phyloP scores from a whole-genome alignment of 371 early-diverging fungal species.

The Mucor ambiguus region DNA sequence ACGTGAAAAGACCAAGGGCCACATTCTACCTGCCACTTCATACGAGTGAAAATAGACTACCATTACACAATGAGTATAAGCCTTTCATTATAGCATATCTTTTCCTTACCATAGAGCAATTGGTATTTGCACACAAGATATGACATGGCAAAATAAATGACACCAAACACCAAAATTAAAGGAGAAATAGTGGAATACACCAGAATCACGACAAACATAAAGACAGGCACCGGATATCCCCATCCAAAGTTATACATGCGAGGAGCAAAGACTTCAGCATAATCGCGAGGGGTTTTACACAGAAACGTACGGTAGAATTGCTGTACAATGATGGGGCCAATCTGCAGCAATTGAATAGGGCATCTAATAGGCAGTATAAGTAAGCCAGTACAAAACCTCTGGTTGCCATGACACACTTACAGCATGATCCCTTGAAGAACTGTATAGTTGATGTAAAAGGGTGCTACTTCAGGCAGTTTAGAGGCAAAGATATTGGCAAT shows the following conservation, averaged over 20 bases:
- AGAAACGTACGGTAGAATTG: slow-evolving; percentile 49
- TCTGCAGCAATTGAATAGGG: slow-evolving; percentile 66
- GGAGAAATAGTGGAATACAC: slow-evolving; percentile 86
- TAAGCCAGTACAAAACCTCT: neutral
- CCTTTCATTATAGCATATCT: neutral
- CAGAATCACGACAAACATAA: slow-evolving; percentile 77
- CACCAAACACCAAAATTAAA: slow-evolving; percentile 73
- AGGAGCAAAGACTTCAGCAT: slow-evolving; percentile 65
- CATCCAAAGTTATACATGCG: slow-evolving; percentile 70
- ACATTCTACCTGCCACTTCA: slow-evolving; percentile 79
- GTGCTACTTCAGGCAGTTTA: slow-evolving; percentile 66
- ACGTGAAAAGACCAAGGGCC: slow-evolving; percentile 74
- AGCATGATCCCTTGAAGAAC: slow-evolving; percentile 63
- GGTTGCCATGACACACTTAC: slow-evolving; percentile 25
- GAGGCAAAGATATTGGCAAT: slow-evolving; percentile 74
- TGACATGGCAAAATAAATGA: slow-evolving; percentile 72
- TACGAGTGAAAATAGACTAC: slow-evolving; percentile 77
- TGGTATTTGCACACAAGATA: slow-evolving; percentile 81
- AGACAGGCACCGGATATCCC: slow-evolving; percentile 69
- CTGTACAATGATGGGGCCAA: slow-evolving; percentile 61
- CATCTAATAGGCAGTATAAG: slow-evolving; percentile 27
- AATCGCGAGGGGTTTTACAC: slow-evolving; percentile 72
- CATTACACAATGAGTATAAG: neutral
- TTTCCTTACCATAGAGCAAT: slow-evolving; percentile 59
- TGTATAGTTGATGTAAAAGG: slow-evolving; percentile 71